Evolutionary conservation across 2,329 filamentous ascomycete genomes (phyloP).

Genomic region (Penicillium sp.): DNA sequence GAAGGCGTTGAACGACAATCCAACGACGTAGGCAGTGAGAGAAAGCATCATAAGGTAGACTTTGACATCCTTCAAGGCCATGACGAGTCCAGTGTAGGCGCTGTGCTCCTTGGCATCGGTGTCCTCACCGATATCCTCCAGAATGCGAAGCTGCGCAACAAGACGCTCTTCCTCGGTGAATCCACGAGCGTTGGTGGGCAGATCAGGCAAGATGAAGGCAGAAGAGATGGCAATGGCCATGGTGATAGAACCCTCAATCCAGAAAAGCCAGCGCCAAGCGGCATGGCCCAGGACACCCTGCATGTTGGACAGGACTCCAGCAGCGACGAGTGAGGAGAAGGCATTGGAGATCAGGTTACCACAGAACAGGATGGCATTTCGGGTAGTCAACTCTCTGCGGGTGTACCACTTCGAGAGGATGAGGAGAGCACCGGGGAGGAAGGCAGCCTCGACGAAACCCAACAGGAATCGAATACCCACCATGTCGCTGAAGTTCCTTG

Average conservation of each 20-base stretch:
- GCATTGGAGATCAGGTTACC: constrained; percentile 49
- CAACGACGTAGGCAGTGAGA: constrained; percentile 61
- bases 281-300: constrained; percentile 39
- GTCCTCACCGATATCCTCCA: constrained; percentile 60
- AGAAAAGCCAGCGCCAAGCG: constrained; percentile 51
- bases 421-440: constrained; percentile 39
- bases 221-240: constrained; percentile 36
- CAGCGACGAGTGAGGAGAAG: constrained; percentile 47
- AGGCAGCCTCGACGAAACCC: constrained; percentile 41
- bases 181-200: constrained; percentile 55
- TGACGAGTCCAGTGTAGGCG: constrained; percentile 54
- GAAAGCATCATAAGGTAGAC: constrained; percentile 65
- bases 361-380: constrained; percentile 50
- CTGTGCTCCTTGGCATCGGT: constrained; percentile 51
- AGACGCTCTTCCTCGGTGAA: constrained; percentile 46
- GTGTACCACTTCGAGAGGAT: constrained; percentile 52
- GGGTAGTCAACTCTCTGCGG: constrained; percentile 43
- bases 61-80: constrained; percentile 62
- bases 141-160: constrained; percentile 55
- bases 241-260: constrained; percentile 58
- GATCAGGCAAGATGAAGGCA: constrained; percentile 48
- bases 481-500: constrained; percentile 36
- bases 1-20: constrained; percentile 60
- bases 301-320: constrained; percentile 48
- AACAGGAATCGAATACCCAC: constrained; percentile 40